Percentiles rank a stretch among this genome's conserved stretches.
phyloP scores from a whole-genome alignment of 306 rosid genomes.

The Prunus mongolica region DNA sequence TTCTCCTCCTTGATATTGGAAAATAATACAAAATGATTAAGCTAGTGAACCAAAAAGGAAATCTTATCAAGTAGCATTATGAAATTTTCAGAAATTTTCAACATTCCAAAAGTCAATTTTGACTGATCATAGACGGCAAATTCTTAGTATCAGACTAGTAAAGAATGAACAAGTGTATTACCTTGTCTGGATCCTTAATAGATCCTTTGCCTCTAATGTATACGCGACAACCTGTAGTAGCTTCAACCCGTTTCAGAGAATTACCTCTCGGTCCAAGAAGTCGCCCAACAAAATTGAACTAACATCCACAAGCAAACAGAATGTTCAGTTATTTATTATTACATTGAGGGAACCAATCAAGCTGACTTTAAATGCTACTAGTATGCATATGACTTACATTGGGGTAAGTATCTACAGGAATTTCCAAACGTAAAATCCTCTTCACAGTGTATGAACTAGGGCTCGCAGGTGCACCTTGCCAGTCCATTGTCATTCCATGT shows the following conservation, averaged over 20 bases:
- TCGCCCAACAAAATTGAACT: conserved; percentile 98
- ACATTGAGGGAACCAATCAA: conserved; percentile 20
- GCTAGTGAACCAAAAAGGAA: conserved; percentile 9
- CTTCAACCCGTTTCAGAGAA: conserved; percentile 95
- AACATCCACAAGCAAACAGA: conserved; percentile 29
- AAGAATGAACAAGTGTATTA: conserved; percentile 16
- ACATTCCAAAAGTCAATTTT: background rate
- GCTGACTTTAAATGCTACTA: conserved; percentile 13
- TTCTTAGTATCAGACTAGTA: background rate
- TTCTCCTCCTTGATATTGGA: conserved; percentile 73
- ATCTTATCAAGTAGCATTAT: background rate
- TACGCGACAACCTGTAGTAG: conserved; percentile 91
- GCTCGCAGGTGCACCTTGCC: conserved; percentile 98
- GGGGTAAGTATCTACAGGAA: conserved; percentile 91
- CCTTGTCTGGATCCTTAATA: conserved; percentile 85
- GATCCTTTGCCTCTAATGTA: conserved; percentile 94
- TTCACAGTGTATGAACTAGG: conserved; percentile 92
- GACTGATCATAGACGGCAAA: background rate
- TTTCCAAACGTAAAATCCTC: conserved; percentile 91
- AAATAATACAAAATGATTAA: conserved; percentile 9
- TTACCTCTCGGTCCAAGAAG: conserved; percentile 97
- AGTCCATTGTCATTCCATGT: conserved; percentile 92
- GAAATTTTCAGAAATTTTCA: background rate
- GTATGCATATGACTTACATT: conserved; percentile 49
- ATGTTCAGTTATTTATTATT: conserved; percentile 17